A percentile compares a stretch with the other conserved stretches of the same genome.
These are phyloP conservation scores for Yarrowia keelungensis DNA, from an alignment of 805 yeast genomes.

Conservation along the genomic window DNA sequence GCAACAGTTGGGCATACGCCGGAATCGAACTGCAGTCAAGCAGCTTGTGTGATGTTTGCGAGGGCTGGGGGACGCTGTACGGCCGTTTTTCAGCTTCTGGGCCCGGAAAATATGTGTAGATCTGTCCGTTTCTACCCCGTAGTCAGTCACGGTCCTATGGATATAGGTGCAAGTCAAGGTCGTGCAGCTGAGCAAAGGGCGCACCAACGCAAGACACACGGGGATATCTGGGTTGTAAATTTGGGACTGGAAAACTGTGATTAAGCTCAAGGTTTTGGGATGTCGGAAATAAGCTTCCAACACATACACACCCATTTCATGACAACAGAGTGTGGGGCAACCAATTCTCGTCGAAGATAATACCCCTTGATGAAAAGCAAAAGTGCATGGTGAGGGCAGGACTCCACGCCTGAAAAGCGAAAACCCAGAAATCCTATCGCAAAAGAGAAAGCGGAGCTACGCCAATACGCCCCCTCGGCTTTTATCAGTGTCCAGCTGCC, in stretches of 20 bases:
- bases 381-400: no score
- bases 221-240: slow-evolving; percentile 36
- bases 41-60: background rate
- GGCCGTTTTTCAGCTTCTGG: slow-evolving; percentile 11
- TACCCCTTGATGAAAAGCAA: background rate
- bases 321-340: slow-evolving; percentile 24
- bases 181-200: slow-evolving; percentile 36
- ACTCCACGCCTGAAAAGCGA: background rate
- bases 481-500: background rate
- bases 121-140: slow-evolving; percentile 12
- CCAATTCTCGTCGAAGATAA: slow-evolving; percentile 9
- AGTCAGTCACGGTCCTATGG: background rate
- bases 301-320: slow-evolving; percentile 16
- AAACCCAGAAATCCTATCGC: background rate
- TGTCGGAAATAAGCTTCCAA: slow-evolving; percentile 2
- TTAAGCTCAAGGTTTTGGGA: slow-evolving; percentile 25
- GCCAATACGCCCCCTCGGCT: no score
- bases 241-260: slow-evolving; percentile 35
- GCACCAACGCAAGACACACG: slow-evolving; percentile 27
- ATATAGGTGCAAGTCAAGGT: slow-evolving; percentile 10
- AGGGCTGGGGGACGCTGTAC: background rate
- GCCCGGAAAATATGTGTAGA: background rate
- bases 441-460: background rate
- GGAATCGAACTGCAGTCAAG: slow-evolving; percentile 33
- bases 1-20: slow-evolving; percentile 27